These are phyloP conservation scores for Trichothecium roseum DNA, from an alignment of 2,329 filamentous ascomycete genomes.

Conservation along the genomic window DNA sequence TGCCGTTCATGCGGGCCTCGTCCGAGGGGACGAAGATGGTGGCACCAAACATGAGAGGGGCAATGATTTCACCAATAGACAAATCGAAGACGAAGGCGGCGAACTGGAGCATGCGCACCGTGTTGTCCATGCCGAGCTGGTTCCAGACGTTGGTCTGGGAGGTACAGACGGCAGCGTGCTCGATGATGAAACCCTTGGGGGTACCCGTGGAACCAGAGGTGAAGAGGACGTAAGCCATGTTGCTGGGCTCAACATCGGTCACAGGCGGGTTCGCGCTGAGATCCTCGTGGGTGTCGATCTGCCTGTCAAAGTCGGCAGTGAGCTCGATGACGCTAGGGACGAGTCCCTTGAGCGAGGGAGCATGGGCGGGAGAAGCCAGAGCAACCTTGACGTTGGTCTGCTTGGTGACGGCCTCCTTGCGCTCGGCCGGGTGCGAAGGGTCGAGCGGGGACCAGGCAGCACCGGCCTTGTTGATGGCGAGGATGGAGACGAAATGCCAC, in stretches of 20 bases:
- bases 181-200: conserved; percentile 9
- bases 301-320: not conserved
- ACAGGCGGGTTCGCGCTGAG: not conserved
- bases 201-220: conserved; percentile 9
- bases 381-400: not conserved
- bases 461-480: conserved; percentile 8
- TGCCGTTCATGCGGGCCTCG: conserved; percentile 1
- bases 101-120: conserved; percentile 30
- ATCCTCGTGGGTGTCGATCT: not conserved
- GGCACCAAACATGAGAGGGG: conserved; percentile 9
- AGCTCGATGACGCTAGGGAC: not conserved
- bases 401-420: not conserved
- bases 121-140: not conserved
- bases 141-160: conserved; percentile 26
- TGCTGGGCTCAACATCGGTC: conserved; percentile 1
- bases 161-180: conserved; percentile 7
- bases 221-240: conserved; percentile 8
- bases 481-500: not conserved
- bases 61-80: conserved; percentile 20
- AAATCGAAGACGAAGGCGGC: conserved; percentile 40
- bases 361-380: not conserved
- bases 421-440: conserved; percentile 2
- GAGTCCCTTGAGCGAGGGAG: not conserved
- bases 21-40: conserved; percentile 11
- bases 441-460: conserved; percentile 8